Evolutionary conservation across 1,284 basidiomycete genomes (phyloP), one percentile per base, ranked within the genome.

Genomic region (Cutaneotrichosporon curvatum): DNA sequence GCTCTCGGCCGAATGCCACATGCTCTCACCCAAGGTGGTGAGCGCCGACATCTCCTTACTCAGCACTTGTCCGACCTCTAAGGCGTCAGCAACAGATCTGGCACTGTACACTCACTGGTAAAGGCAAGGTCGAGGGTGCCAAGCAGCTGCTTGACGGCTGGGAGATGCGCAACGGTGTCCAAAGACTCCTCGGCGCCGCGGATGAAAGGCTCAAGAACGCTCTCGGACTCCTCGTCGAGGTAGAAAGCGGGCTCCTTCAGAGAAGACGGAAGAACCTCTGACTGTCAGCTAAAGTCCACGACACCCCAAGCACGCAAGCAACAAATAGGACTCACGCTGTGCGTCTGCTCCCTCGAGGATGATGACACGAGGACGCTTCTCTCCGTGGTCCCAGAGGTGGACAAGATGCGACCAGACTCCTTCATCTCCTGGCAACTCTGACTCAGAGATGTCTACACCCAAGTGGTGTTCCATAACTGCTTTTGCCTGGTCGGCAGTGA

Each of bases 401-500:
- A 67, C 49, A 10, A 72, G 46, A 47, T 71, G 68, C 1, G 57
- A 55, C 71, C 71, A 73, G 18, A 65, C 37, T 1, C 61, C 59
- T 44, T 66, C 66, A 41, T 65, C 62, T 23, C 55, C 45, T 1
- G 66, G 66, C 45, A 65, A 60, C 25, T 68, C 61, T 36, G 63
- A 62, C 36, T 62, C 59, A 16, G 47, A 52, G 31, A 64, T 52
- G 19, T 43, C 56, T n/a, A 59, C 57, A 10, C 66, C 65, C 16
- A 72, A 60, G 49, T 72, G 70, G 54, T 72, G 69, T 2, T 56
- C 47, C 30, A 73, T 56, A 11, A 72, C 68, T 2, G 68, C 65
- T 37, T 68, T 59, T 7, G 70, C 71, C 53, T 72, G 68, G 21
- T 52, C 58, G 16, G 62, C 51, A 2, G 59, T 50, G 9, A 73